Evolutionary conservation across 2,329 filamentous ascomycete species (phyloP), one percentile per base, ranked within the genome.

Genomic region (Pseudogymnoascus sp.): DNA sequence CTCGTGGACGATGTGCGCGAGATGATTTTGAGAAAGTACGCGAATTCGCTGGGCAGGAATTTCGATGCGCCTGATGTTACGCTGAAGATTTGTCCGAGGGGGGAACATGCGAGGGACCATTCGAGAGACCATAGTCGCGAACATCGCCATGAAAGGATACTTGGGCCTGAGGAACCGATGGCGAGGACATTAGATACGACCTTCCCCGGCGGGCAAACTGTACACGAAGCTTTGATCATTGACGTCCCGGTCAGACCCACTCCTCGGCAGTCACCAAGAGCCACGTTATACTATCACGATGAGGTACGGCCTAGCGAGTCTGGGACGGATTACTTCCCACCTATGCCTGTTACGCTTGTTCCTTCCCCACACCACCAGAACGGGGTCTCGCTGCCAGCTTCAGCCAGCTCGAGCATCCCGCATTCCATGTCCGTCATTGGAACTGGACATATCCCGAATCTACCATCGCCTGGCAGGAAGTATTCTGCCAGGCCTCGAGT

Each of bases 1-100:
- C 77, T 97, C 68, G 92, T 97, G 62, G 94, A 99, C 74, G 93
- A 97, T 75, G 87, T 96, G 64, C 88, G 93, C 68, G 94, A 97
- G 68, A 85, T 91, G 79, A 94, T 97, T 62, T 78, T 97, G 68
- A 86, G 85, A 70, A 97, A 97, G 78, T 99, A 97, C 74, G 85
- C 86, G 68, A 97, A 99, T 75, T 95, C 92, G 11, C 80, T 99
- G 26, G 93, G 93, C 59, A 86, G 86, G 68, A 89, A 83, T 60
- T 97, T 92, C 74, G 94, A 99, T 76, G 83, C 94, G 9, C 94
- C 94, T 10, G 94, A 99, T 73, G 83, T 99, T 62, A 86, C 84
- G 9, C 79, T 97, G 65, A 86, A 89, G 65, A 89, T 97, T 67
- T 73, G 81, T 13, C 84, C 89, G n/a, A 47, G 41, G 41, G 13